These are phyloP conservation scores for Lasiosphaeriaceae sp. DNA, from an alignment of 495 filamentous ascomycete species.

Conservation along the genomic window DNA sequence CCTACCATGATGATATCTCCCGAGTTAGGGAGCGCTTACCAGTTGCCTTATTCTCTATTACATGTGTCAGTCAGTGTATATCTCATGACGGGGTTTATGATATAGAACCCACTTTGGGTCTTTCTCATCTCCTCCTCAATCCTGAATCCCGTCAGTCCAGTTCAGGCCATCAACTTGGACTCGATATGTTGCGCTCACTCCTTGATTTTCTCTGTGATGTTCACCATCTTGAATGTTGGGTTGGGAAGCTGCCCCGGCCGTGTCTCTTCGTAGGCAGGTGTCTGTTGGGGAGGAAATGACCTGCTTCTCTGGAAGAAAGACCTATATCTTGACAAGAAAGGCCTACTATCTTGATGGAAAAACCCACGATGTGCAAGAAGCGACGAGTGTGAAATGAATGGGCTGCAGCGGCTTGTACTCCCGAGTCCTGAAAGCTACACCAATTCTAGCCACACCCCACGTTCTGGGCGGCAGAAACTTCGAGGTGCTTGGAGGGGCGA, in stretches of 20 bases:
- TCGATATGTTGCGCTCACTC: slow-evolving; percentile 55
- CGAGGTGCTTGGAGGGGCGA: slow-evolving; percentile 20
- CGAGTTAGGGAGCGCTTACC: slow-evolving; percentile 48
- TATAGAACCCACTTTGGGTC: slow-evolving; percentile 72
- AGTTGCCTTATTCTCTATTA: slow-evolving; percentile 95
- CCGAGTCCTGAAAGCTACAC: neutral
- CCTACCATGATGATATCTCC: neutral
- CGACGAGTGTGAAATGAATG: no score
- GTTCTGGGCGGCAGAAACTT: slow-evolving; percentile 33
- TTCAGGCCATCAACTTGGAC: neutral
- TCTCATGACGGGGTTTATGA: neutral
- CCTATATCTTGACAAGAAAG: no score
- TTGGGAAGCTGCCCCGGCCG: neutral
- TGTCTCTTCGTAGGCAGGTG: neutral
- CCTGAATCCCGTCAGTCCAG: slow-evolving; percentile 47
- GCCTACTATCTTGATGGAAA: neutral
- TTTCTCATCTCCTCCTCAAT: slow-evolving; percentile 99
- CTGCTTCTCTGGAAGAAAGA: no score
- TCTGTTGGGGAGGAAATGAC: neutral
- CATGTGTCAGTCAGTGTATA: slow-evolving; percentile 22
- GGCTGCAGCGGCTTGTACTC: no score
- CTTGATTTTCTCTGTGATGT: slow-evolving; percentile 99
- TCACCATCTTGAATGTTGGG: slow-evolving; percentile 77
- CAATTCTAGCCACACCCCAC: slow-evolving; percentile 23
- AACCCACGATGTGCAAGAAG: no score